Evolutionary conservation across 2,329 filamentous ascomycete genomes (phyloP).

Genomic region (Aspergillus sp.): DNA sequence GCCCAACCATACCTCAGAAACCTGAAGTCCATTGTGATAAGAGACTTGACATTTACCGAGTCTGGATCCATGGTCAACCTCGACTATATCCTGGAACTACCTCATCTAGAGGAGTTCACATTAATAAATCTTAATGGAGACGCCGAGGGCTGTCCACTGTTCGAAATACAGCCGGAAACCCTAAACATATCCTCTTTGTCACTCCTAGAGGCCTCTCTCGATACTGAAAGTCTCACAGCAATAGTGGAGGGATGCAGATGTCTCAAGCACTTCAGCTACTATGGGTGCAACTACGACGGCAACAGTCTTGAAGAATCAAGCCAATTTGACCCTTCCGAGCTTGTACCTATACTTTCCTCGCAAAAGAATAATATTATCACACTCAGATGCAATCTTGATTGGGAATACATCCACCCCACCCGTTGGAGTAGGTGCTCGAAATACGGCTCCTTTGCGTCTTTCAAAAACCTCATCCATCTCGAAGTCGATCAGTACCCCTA

Average conservation of each 20-base stretch:
- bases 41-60: not conserved
- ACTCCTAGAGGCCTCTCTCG: not conserved
- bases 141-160: not conserved
- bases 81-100: not conserved
- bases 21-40: constrained; percentile 1
- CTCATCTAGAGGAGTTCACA: constrained; percentile 2
- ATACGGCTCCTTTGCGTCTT: constrained; percentile 2
- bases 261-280: constrained; percentile 1
- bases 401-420: not conserved
- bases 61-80: constrained; percentile 1
- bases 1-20: not conserved
- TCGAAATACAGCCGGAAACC: not conserved
- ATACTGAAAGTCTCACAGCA: not conserved
- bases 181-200: not conserved
- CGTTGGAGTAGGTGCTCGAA: not conserved
- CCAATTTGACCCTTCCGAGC: not conserved
- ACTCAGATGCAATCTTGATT: not conserved
- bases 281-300: not conserved
- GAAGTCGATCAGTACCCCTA: constrained; percentile 7
- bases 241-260: constrained; percentile 7
- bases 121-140: not conserved
- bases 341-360: not conserved
- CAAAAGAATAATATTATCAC: constrained; percentile 4
- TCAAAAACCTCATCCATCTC: constrained; percentile 3
- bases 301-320: not conserved